Conservation (phyloP, 768 basidiomycete species). For the Coprinopsis marcescibilis region DNA sequence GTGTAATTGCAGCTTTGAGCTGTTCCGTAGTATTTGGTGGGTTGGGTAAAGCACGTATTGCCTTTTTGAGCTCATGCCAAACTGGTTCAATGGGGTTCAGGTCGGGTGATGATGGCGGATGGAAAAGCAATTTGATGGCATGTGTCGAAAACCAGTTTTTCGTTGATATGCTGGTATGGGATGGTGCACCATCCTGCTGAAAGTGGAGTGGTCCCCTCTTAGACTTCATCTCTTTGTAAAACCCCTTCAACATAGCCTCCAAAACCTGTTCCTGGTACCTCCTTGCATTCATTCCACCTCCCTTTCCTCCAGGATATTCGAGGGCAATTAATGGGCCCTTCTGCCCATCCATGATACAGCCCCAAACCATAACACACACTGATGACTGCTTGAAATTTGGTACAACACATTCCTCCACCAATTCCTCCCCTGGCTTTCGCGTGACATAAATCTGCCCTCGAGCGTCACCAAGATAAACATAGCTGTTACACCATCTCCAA, state of each 20-base stretch:
- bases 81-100: neutral
- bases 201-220: neutral
- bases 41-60: neutral
- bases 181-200: constrained; percentile 5
- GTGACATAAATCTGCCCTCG: constrained; percentile 19
- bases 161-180: neutral
- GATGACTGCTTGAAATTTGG: constrained; percentile 19
- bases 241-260: constrained; percentile 12
- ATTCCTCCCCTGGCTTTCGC: constrained; percentile 15
- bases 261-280: constrained; percentile 21
- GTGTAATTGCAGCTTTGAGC: too few relatives aligned
- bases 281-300: constrained; percentile 14
- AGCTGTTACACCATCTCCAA: too few relatives aligned
- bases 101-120: constrained; percentile 3
- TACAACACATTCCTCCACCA: constrained; percentile 16
- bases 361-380: constrained; percentile 9
- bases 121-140: neutral
- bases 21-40: neutral
- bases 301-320: constrained; percentile 18
- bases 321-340: constrained; percentile 20
- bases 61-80: neutral
- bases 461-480: constrained; percentile 13
- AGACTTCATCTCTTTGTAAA: constrained; percentile 6
- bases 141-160: neutral
- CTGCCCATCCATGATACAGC: constrained; percentile 16